Evolutionary conservation across 78 protist species (phyloP).

Genomic region (Chrysochromulina tobinii): DNA sequence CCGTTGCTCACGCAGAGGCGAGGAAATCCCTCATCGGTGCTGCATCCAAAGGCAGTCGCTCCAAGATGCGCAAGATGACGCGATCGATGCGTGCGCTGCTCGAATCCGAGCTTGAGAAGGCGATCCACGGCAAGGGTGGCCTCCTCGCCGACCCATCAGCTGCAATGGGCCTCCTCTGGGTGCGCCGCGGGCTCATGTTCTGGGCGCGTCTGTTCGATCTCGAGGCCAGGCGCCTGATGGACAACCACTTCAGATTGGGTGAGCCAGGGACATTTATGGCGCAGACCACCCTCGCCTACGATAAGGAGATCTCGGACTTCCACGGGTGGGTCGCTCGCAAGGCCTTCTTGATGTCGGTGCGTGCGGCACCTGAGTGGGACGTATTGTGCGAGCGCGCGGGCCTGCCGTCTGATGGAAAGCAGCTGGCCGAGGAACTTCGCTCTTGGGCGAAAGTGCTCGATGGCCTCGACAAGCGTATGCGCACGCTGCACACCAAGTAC

Average conservation of each 20-base stretch:
- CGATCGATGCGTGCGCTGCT: slow-evolving; percentile 11
- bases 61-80: neutral
- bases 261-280: too few relatives aligned
- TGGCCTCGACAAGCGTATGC: too few relatives aligned
- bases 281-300: neutral
- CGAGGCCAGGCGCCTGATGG: too few relatives aligned
- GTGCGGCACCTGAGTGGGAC: neutral
- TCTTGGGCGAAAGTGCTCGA: too few relatives aligned
- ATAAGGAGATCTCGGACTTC: neutral
- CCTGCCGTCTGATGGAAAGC: too few relatives aligned
- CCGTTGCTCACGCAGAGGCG: too few relatives aligned
- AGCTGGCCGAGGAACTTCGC: too few relatives aligned
- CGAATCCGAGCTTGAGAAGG: neutral
- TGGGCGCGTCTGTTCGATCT: neutral
- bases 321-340: neutral
- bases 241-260: too few relatives aligned
- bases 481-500: too few relatives aligned
- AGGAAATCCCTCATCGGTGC: too few relatives aligned
- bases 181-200: neutral
- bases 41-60: too few relatives aligned
- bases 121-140: neutral
- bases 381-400: too few relatives aligned
- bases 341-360: neutral
- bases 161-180: slow-evolving; percentile 10
- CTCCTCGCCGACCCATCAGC: neutral